Evolutionary conservation across 495 filamentous ascomycete genomes (phyloP).

Genomic region (Physcia stellaris): DNA sequence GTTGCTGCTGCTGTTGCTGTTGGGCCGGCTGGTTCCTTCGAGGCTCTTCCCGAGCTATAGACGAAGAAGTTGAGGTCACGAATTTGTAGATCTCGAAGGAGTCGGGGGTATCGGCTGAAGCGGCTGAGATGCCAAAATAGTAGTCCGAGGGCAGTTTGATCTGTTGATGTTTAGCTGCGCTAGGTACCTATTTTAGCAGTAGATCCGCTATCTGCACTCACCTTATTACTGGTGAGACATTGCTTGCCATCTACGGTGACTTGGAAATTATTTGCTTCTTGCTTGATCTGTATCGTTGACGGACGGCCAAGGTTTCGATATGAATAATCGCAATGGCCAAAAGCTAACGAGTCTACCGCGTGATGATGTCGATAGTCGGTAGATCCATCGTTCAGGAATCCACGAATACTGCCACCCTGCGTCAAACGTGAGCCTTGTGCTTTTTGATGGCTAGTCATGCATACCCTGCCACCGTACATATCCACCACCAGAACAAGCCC

Average conservation of each 20-base stretch:
- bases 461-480: conserved; percentile 63
- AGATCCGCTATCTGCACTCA: no score
- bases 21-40: conserved; percentile 24
- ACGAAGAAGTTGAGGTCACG: conserved; percentile 30
- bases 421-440: not conserved
- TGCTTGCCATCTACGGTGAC: conserved; percentile 69
- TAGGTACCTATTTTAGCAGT: no score
- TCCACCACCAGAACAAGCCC: conserved; percentile 79
- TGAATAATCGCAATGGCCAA: conserved; percentile 80
- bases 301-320: conserved; percentile 88
- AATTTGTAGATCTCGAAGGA: conserved; percentile 91
- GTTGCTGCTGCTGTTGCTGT: no score
- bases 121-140: conserved; percentile 75
- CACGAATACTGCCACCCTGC: conserved; percentile 66
- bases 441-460: conserved; percentile 3
- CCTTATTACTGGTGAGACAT: conserved; percentile 75
- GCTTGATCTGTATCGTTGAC: conserved; percentile 59
- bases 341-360: conserved; percentile 72
- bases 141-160: conserved; percentile 68
- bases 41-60: conserved; percentile 18
- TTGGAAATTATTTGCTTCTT: conserved; percentile 48
- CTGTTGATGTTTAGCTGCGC: conserved; percentile 21
- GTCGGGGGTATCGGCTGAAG: conserved; percentile 80
- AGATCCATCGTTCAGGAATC: conserved; percentile 86
- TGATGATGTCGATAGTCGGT: conserved; percentile 67